Conservation (phyloP, 148 eudicot species). For the Rhododendron griersonianum region DNA sequence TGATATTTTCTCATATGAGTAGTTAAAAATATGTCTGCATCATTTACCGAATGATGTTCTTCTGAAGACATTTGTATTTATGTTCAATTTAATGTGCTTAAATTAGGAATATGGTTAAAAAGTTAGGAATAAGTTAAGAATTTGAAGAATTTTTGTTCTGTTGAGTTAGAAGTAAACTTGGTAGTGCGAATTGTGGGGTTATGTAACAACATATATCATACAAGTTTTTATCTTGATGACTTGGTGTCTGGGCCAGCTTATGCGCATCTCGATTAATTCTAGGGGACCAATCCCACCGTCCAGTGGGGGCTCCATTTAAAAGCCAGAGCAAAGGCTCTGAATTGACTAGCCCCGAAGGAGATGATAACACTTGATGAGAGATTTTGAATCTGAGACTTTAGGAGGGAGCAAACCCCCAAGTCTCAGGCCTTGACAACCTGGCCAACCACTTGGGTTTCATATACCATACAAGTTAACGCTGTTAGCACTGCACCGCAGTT, state of each 20-base stretch:
- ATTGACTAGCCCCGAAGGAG: not conserved
- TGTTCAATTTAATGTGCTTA: not conserved
- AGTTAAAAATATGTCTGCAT: not conserved
- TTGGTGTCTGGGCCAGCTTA: not conserved
- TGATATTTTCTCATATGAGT: not conserved
- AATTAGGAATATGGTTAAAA: not conserved
- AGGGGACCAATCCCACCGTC: not conserved
- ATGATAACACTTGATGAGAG: not conserved
- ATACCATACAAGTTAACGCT: not conserved
- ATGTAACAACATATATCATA: not conserved
- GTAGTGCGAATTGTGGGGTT: not conserved
- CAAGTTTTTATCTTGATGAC: not conserved
- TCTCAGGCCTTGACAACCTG: not conserved
- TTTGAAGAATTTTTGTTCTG: not conserved
- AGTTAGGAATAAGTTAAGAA: not conserved
- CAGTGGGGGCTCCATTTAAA: not conserved
- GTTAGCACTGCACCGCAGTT: not conserved
- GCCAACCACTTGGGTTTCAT: not conserved
- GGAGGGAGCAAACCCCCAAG: not conserved
- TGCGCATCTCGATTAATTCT: not conserved
- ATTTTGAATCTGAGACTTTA: not conserved
- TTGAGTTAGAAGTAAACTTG: not conserved
- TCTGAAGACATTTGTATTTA: not conserved
- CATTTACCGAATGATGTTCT: not conserved
- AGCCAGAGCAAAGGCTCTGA: not conserved